These are phyloP conservation scores for Starmerella etchellsii DNA, from an alignment of 805 yeast genomes.

Conservation along the genomic window DNA sequence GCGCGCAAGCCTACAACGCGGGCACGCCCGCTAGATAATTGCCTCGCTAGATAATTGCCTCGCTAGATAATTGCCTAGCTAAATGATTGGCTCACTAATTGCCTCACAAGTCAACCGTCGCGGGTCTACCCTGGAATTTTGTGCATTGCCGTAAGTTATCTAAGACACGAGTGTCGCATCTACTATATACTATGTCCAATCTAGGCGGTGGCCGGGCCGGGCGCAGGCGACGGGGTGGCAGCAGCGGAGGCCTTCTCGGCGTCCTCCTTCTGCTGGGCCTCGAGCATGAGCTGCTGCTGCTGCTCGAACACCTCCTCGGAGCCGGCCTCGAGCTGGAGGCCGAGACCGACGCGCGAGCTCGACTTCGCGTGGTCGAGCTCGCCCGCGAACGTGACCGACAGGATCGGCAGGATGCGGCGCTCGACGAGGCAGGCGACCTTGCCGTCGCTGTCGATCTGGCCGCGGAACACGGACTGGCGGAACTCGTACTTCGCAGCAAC, in stretches of 20 bases:
- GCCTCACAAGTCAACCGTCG: too few relatives aligned
- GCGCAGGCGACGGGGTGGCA: conserved; percentile 10
- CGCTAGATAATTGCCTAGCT: too few relatives aligned
- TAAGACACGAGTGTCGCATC: too few relatives aligned
- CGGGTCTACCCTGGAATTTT: too few relatives aligned
- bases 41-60: too few relatives aligned
- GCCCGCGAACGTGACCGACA: conserved; percentile 77
- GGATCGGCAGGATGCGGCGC: conserved; percentile 84
- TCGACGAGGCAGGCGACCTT: conserved; percentile 84
- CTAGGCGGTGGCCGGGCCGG: too few relatives aligned
- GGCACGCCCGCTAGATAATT: too few relatives aligned
- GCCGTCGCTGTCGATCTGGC: conserved; percentile 84
- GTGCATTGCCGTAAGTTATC: too few relatives aligned
- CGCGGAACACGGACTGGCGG: conserved; percentile 91
- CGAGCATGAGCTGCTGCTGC: conserved; percentile 25
- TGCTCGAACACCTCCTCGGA: conserved; percentile 72
- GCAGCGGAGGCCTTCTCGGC: conserved; percentile 9
- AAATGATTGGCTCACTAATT: too few relatives aligned
- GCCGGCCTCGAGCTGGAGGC: conserved; percentile 92
- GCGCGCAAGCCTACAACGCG: too few relatives aligned
- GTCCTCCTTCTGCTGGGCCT: conserved; percentile 17
- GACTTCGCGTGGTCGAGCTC: conserved; percentile 79
- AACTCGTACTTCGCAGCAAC: conserved; percentile 96
- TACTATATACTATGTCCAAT: too few relatives aligned
- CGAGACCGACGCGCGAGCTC: conserved; percentile 77